Evolutionary conservation across 2,329 filamentous ascomycete genomes (phyloP), one percentile per base, ranked within the genome.

Genomic region (Ceratocystiopsis brevicomis): DNA sequence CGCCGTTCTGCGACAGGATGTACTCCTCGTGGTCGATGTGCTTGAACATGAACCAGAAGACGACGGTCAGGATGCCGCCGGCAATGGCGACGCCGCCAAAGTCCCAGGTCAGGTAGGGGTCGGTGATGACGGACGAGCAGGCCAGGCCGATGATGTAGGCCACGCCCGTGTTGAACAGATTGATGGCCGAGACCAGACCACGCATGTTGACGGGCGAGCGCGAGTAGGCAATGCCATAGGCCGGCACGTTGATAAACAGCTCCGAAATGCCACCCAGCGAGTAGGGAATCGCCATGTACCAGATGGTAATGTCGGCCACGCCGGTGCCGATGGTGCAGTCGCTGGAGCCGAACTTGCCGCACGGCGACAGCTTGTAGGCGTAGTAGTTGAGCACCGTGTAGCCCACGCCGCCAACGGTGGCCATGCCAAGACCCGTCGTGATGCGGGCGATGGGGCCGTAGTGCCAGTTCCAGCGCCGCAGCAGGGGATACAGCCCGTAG

Each of bases 381-480:
- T 60, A 63, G 52, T 59, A 59, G 52, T 63, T 61, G 36, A 65
- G 48, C 8, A 65, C 42, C 13, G 59, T 56, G 50, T 64, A 64
- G n/a, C 59, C 62, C 10, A 59, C 54, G 39, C 67, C 63, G 37
- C 62, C 62, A 15, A 71, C 44, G 1, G 62, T 60, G 3, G 68
- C 68, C 50, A 75, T 52, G 38, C 57, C 52, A 45, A 73, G 63
- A 33, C 70, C 69, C 3, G 65, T 65, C 0, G 77, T 68, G 53
- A 87, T 84, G 59, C 76, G 78, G 61, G 76, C 82, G 60, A 85
- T 78, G n/a, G 80, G 82, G 0, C 70, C 78, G 60, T 85, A 80
- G 46, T 67, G 67, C 54, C 84, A 69, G 47, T 69, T 70, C n/a
- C 63, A 54, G 51, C 70, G 74, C 52, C 76, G 71, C 39, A 86